phyloP scores from a whole-genome alignment of 2,329 filamentous ascomycete genomes.

The Mycocentrospora acerina region DNA sequence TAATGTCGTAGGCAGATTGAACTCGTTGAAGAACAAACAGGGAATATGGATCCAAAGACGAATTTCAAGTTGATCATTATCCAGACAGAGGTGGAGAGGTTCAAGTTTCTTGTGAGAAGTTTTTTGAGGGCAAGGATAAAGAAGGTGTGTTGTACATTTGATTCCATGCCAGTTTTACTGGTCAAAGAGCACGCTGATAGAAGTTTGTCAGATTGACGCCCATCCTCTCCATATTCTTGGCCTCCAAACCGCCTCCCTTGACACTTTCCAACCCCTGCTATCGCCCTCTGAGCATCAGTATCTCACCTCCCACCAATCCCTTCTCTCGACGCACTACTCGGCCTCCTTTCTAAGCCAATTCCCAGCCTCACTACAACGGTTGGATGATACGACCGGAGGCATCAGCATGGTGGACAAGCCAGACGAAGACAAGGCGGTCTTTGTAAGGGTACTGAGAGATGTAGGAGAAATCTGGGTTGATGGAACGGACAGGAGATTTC shows the following conservation, averaged over 20 bases:
- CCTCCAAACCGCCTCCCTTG: constrained; percentile 48
- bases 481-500: constrained; percentile 59
- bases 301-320: constrained; percentile 77
- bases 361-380: constrained; percentile 72
- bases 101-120: constrained; percentile 85
- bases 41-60: constrained; percentile 82
- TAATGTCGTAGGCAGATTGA: constrained; percentile 46
- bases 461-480: constrained; percentile 57
- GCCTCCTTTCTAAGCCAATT: constrained; percentile 83
- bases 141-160: constrained; percentile 68
- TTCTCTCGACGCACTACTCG: constrained; percentile 82
- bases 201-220: constrained; percentile 64
- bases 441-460: constrained; percentile 71
- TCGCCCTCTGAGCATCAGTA: constrained; percentile 79
- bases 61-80: constrained; percentile 94
- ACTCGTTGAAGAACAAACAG: constrained; percentile 63
- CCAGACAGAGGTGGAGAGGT: constrained; percentile 93
- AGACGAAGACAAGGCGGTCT: constrained; percentile 80
- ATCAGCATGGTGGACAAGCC: constrained; percentile 91
- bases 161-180: background rate
- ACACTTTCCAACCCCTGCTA: constrained; percentile 55
- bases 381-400: constrained; percentile 88
- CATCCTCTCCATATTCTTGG: constrained; percentile 73
- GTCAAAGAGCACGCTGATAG: constrained; percentile 5
- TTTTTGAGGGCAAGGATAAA: constrained; percentile 81